Evolutionary conservation across 179 eudicot species (phyloP).

Genomic region (Actinidia polygama): DNA sequence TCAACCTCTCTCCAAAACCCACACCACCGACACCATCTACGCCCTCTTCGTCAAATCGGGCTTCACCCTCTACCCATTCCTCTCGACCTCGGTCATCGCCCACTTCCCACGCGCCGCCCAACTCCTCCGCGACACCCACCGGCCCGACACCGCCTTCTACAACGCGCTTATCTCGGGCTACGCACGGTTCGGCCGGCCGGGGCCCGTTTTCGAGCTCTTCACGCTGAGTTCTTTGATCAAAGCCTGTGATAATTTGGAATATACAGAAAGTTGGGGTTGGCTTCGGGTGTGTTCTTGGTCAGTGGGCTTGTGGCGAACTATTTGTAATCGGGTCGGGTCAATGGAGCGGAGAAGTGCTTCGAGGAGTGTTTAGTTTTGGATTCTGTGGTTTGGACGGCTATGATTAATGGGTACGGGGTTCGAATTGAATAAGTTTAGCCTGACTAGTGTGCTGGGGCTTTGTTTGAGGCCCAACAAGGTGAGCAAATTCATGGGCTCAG

Average conservation of each 20-base stretch:
- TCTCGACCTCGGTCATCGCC: conserved; percentile 53
- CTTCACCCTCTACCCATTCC: conserved; percentile 38
- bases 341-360: conserved; percentile 54
- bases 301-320: conserved; percentile 64
- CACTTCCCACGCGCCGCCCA: conserved; percentile 58
- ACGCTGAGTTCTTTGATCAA: conserved; percentile 53
- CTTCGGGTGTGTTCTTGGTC: conserved; percentile 40
- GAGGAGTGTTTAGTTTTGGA: conserved; percentile 56
- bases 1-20: conserved; percentile 39
- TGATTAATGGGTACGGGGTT: conserved; percentile 73
- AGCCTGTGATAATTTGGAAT: conserved; percentile 46
- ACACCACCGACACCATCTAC: conserved; percentile 38
- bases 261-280: conserved; percentile 42
- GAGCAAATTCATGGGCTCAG: conserved; percentile 57
- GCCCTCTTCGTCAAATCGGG: conserved; percentile 49
- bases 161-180: conserved; percentile 60
- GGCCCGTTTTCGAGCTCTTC: conserved; percentile 38
- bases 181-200: conserved; percentile 30
- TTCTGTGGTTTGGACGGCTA: conserved; percentile 58
- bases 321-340: conserved; percentile 43
- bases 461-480: conserved; percentile 56
- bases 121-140: conserved; percentile 42
- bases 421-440: conserved; percentile 52
- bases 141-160: conserved; percentile 43
- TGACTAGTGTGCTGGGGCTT: conserved; percentile 52